Evolutionary conservation across 2,329 filamentous ascomycete genomes (phyloP).

Genomic region (Pseudogymnoascus sp.): DNA sequence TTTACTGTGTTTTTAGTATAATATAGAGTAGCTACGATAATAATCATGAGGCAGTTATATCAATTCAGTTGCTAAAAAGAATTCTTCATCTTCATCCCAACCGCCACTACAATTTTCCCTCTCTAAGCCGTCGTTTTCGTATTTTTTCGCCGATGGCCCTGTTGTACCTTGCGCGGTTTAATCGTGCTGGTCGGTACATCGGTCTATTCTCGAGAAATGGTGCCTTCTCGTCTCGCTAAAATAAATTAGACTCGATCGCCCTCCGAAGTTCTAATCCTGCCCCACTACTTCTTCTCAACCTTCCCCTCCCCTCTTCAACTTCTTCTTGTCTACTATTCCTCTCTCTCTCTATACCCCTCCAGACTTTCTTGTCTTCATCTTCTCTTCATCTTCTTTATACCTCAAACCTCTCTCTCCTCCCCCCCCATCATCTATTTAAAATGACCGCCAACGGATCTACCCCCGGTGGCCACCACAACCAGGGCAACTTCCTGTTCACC

Average conservation of each 20-base stretch:
- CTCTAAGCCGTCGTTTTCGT: background rate
- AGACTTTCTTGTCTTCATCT: constrained; percentile 15
- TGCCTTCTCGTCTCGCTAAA: constrained; percentile 9
- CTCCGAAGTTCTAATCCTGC: constrained; percentile 3
- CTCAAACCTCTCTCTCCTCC: constrained; percentile 12
- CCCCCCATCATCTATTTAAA: constrained; percentile 31
- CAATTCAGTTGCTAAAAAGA: background rate
- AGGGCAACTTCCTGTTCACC: constrained; percentile 77
- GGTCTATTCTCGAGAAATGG: background rate
- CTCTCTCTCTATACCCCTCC: background rate
- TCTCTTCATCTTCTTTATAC: constrained; percentile 6
- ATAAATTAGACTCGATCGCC: background rate
- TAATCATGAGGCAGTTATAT: background rate
- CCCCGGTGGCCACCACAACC: constrained; percentile 39
- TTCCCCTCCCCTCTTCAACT: constrained; percentile 11
- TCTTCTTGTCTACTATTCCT: constrained; percentile 11
- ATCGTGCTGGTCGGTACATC: background rate
- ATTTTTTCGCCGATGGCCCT: background rate
- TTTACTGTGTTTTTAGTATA: background rate
- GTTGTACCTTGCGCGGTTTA: constrained; percentile 2
- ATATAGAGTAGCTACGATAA: background rate
- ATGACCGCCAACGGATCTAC: constrained; percentile 42
- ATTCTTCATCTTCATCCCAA: background rate
- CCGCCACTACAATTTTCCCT: background rate
- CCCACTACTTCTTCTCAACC: constrained; percentile 9